Base-by-base conservation (phyloP, 1,284 basidiomycete genomes). In the Peniophora sp. region DNA sequence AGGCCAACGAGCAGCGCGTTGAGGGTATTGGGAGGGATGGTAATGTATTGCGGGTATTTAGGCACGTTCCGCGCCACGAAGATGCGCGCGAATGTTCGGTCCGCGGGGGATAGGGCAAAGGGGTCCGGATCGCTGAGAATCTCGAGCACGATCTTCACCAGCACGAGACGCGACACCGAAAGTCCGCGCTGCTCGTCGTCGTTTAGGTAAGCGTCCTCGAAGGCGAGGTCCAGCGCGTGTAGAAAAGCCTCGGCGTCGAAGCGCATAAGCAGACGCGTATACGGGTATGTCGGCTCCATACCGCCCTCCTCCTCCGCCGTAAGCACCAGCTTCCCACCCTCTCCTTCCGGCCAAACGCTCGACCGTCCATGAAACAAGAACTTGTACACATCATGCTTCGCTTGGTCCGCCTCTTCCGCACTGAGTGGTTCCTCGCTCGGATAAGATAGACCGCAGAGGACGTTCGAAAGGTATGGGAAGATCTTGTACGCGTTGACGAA, bases 21-120 rank as follows among this genome's bases (percentile, higher is more conserved):
- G 3, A 94, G 73, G 1, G 79, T 73, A 43, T 78, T 83, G 2
- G 80, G 82, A 0, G 83, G 68, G 36, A 95, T 75, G 38, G 38
- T 20, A 53, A 98, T 78, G 67, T 88, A 94, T 67, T 97, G 94
- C 0, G 89, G 85, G 66, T 98, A 99, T 69, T 98, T 99, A 0
- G 97, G 92, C 14, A 97, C 81, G 65, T 98, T 99, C 52, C 95
- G 87, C 1, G 97, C 92, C 52, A 98, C 80, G 67, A 99, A 99
- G 58, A 99, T 97, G 63, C 94, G 83, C 47, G 96, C 76, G 65
- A 99, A 92, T 2, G 89, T 92, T 49, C 74, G 69, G 62, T 91
- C 91, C 34, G 74, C 69, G 14, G 80, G 69, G 0, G 81, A 69
- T 24, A 91, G 67, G 45, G 71, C 70, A 20, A 74, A 70, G 16